Conservation (phyloP, 2,329 filamentous ascomycete genomes). For the Neofusicoccum parvum region DNA sequence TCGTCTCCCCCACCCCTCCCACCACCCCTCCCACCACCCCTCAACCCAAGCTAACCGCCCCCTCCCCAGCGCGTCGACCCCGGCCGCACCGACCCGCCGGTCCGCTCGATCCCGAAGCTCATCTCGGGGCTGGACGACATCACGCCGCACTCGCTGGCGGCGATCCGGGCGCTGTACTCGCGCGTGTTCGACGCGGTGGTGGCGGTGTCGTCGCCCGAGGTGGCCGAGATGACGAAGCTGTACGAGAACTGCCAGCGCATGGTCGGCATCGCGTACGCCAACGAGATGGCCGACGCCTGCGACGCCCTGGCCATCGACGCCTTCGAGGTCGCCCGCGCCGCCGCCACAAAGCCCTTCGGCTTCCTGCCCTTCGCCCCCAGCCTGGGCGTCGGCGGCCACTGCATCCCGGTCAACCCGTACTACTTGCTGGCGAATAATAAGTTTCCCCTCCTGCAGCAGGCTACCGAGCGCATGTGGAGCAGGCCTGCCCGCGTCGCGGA, state of each 20-base stretch:
- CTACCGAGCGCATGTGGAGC: conserved; percentile 48
- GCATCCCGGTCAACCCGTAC: conserved; percentile 59
- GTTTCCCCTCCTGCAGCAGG: conserved; percentile 51
- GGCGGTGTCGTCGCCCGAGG: conserved; percentile 55
- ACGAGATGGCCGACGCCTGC: conserved; percentile 61
- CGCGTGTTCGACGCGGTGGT: conserved; percentile 53
- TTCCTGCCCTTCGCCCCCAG: conserved; percentile 53
- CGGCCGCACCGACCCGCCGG: conserved; percentile 45
- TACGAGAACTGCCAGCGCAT: conserved; percentile 63
- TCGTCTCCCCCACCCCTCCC: conserved; percentile 57
- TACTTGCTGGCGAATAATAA: conserved; percentile 54
- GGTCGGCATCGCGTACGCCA: conserved; percentile 57
- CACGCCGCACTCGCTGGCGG: conserved; percentile 47
- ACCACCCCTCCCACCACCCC: conserved; percentile 51
- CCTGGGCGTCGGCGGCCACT: conserved; percentile 58
- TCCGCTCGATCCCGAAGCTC: conserved; percentile 53
- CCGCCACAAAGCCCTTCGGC: conserved; percentile 53
- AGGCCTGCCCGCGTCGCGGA: conserved; percentile 42
- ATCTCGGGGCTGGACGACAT: conserved; percentile 55
- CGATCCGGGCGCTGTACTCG: conserved; percentile 50
- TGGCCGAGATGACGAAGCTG: conserved; percentile 61
- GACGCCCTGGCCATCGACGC: conserved; percentile 49
- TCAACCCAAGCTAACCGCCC: conserved; percentile 46
- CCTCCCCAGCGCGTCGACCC: conserved; percentile 53
- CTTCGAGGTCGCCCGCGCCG: conserved; percentile 54